These are phyloP conservation scores for Capsicum pubescens DNA, from an alignment of 257 asterid genomes.

Conservation along the genomic window DNA sequence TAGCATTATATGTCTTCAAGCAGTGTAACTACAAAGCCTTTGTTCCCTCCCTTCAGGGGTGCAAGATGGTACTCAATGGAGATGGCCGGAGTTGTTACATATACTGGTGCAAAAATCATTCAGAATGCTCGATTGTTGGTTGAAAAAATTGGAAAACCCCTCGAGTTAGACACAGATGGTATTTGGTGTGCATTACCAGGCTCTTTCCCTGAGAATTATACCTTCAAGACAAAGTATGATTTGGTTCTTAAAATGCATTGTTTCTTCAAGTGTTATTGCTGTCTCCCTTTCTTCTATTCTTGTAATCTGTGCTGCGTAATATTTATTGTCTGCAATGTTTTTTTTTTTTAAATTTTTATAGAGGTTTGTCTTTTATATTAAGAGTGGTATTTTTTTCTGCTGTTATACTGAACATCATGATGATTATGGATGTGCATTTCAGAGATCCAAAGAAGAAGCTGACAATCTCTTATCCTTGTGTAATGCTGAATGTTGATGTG, in stretches of 20 bases:
- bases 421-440: slow-evolving; percentile 43
- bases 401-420: slow-evolving; percentile 36
- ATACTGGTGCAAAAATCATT: slow-evolving; percentile 96
- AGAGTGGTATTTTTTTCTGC: background rate
- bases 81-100: slow-evolving; percentile 99
- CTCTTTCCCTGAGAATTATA: slow-evolving; percentile 95
- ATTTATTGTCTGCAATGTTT: background rate
- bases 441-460: slow-evolving; percentile 84
- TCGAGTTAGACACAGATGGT: slow-evolving; percentile 98
- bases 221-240: slow-evolving; percentile 80
- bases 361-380: slow-evolving; percentile 17
- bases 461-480: slow-evolving; percentile 97
- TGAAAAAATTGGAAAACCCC: slow-evolving; percentile 97
- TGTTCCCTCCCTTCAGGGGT: slow-evolving; percentile 60
- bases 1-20: slow-evolving; percentile 23
- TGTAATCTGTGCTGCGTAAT: background rate
- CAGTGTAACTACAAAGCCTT: slow-evolving; percentile 28
- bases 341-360: background rate
- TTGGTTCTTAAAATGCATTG: slow-evolving; percentile 30
- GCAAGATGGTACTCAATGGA: slow-evolving; percentile 99
- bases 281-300: slow-evolving; percentile 9
- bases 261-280: slow-evolving; percentile 22
- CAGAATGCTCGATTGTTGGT: slow-evolving; percentile 98
- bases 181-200: slow-evolving; percentile 96
- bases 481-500: slow-evolving; percentile 98